Evolutionary conservation across 148 eudicot genomes (phyloP), one percentile per base, ranked within the genome.

Genomic region (Fagopyrum esculentum): DNA sequence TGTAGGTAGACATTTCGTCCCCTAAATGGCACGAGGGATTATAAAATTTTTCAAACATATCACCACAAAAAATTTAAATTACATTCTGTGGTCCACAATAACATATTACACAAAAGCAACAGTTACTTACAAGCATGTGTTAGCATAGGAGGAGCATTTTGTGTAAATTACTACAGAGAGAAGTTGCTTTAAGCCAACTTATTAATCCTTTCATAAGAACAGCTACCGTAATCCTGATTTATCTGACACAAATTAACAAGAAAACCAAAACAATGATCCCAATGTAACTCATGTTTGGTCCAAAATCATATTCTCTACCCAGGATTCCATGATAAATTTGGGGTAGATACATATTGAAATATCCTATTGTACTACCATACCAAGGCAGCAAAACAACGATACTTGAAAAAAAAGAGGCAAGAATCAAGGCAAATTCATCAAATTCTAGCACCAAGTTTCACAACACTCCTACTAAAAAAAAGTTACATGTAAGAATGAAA

Each of bases 1-100:
- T 83, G 85, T 78, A 83, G 74, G 74, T 83, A 83, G 59, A 83
- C 82, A 77, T 83, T 83, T 72, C 85, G 78, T 16, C 82, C 82
- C 82, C 85, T 83, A 52, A 30, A 29, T 19, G 69, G 15, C 63
- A 57, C 30, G 5, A 17, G 66, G 11, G 29, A 75, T 16, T 51
- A 73, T 12, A 45, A 75, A n/a, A 45, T 1, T 1, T 35, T 35
- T 71, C 49, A 75, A 72, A 77, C 56, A 77, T 6, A 16, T 4
- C 10, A 56, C 61, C 61, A 57, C 9, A 17, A 57, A 9, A 57
- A 57, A 17, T 17, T n/a, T n/a, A 57, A 9, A 57, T 19, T n/a
- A 17, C 9, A n/a, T 9, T 2, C 2, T 19, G 8, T 17, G 2
- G 52, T 7, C 52, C 52, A 49, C 52, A 9, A 49, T 49, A 49